Percentiles rank a stretch among this genome's conserved stretches.
These are phyloP conservation scores for Tetrapyrgos nigripes DNA, from an alignment of 1,284 basidiomycete genomes.

Conservation along the genomic window DNA sequence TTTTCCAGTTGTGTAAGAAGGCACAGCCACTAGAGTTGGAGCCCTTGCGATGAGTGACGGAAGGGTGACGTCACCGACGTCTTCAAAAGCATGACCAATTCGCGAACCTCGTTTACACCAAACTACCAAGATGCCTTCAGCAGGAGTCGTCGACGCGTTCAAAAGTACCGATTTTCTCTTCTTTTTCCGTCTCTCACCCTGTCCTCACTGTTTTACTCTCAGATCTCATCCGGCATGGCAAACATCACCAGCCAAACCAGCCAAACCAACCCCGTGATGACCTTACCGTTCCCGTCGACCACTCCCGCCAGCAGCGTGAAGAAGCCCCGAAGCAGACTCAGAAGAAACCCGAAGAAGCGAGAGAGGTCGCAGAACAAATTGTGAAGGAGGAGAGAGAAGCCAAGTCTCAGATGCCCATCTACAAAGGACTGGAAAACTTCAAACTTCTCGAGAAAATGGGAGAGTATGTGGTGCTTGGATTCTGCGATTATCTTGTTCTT, in stretches of 20 bases:
- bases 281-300: slow-evolving; percentile 36
- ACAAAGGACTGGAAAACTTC: slow-evolving; percentile 88
- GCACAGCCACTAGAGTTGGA: not conserved
- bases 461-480: slow-evolving; percentile 68
- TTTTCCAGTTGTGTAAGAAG: too few species aligned
- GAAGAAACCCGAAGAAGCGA: slow-evolving; percentile 43
- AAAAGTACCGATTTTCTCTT: slow-evolving; percentile 57
- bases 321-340: slow-evolving; percentile 24
- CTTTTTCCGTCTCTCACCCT: slow-evolving; percentile 21
- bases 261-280: slow-evolving; percentile 43
- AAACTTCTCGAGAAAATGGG: slow-evolving; percentile 92
- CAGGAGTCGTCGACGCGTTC: slow-evolving; percentile 71
- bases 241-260: slow-evolving; percentile 76
- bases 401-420: slow-evolving; percentile 80
- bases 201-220: slow-evolving; percentile 18
- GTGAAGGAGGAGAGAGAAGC: slow-evolving; percentile 81
- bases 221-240: slow-evolving; percentile 91
- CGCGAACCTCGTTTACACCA: slow-evolving; percentile 5
- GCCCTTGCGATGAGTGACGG: not conserved
- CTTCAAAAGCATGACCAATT: not conserved
- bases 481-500: slow-evolving; percentile 19
- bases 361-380: slow-evolving; percentile 74
- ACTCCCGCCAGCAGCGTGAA: slow-evolving; percentile 36
- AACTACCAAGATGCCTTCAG: slow-evolving; percentile 44
- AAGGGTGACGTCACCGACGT: not conserved